Conservation (phyloP, 2,329 filamentous ascomycete genomes). For the Claviceps pusilla region DNA sequence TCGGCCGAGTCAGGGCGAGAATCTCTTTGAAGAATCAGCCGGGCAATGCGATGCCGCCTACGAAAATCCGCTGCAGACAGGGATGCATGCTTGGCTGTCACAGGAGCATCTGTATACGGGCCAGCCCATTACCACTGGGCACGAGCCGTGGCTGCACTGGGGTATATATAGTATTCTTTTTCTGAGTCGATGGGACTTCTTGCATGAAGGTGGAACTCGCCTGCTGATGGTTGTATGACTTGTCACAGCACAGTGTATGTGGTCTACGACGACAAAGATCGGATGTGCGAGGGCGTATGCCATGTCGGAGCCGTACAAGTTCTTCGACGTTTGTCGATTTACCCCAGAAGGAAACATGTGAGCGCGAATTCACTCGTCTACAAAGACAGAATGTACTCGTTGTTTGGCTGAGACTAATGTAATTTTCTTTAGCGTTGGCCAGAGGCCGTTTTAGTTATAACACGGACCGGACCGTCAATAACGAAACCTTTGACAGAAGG, state of each 20-base stretch:
- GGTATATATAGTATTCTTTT: slow-evolving; percentile 12
- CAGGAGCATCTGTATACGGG: slow-evolving; percentile 16
- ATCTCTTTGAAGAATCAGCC: slow-evolving; percentile 17
- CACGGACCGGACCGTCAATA: not conserved
- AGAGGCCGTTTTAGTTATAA: slow-evolving; percentile 12
- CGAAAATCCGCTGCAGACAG: slow-evolving; percentile 16
- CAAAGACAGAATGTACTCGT: not conserved
- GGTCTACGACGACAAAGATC: slow-evolving; percentile 18
- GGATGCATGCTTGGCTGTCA: slow-evolving; percentile 17
- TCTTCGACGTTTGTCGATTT: slow-evolving; percentile 21
- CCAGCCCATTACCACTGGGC: slow-evolving; percentile 17
- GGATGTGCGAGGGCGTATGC: slow-evolving; percentile 20
- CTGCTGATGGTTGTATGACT: not conserved
- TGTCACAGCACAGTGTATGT: slow-evolving; percentile 21
- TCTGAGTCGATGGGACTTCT: not conserved
- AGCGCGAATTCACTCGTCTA: slow-evolving; percentile 6
- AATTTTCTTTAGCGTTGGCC: slow-evolving; percentile 12
- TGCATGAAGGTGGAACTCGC: not conserved
- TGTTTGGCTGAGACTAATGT: not conserved
- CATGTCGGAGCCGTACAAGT: slow-evolving; percentile 18
- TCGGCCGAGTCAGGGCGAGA: slow-evolving; percentile 21
- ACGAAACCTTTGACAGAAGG: not conserved
- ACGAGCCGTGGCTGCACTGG: slow-evolving; percentile 23
- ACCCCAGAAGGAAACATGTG: slow-evolving; percentile 21
- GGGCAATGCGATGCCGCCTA: slow-evolving; percentile 16